Evolutionary conservation across 768 basidiomycete genomes (phyloP).

Genomic region (Naganishia vishniacii): DNA sequence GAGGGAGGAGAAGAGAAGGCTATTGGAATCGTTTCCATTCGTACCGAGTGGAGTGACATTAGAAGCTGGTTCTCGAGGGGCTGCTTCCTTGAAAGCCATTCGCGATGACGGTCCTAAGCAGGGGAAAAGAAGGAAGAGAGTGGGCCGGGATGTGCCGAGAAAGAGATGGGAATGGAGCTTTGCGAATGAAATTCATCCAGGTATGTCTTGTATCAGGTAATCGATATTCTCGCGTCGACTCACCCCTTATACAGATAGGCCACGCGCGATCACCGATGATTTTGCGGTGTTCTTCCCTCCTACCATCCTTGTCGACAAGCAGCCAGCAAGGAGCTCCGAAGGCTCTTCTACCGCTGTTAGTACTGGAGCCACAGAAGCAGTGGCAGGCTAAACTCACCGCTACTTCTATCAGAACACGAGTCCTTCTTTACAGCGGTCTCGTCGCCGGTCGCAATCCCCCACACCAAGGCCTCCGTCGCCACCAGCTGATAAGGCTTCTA

Average conservation of each 20-base stretch:
- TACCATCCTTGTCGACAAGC: neutral
- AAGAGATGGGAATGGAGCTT: conserved; percentile 14
- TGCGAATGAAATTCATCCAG: neutral
- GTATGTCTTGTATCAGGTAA: too few relatives aligned
- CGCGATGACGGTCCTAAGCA: neutral
- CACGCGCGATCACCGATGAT: neutral
- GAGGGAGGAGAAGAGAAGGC: neutral
- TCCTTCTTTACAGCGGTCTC: too few relatives aligned
- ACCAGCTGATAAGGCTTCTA: too few relatives aligned
- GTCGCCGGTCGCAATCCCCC: too few relatives aligned
- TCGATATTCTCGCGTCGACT: too few relatives aligned
- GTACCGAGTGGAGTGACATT: conserved; percentile 15
- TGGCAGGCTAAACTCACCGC: too few relatives aligned
- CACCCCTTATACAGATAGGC: too few relatives aligned
- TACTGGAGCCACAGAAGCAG: too few relatives aligned
- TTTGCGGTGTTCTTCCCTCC: conserved; percentile 1
- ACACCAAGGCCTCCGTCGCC: too few relatives aligned
- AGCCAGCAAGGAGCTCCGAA: neutral
- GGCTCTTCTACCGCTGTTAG: too few relatives aligned
- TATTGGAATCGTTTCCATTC: conserved; percentile 4
- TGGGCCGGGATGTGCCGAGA: neutral
- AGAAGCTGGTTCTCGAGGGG: conserved; percentile 11
- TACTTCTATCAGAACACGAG: too few relatives aligned
- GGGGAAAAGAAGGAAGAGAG: neutral
- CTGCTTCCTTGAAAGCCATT: neutral